These are phyloP conservation scores for Chimonanthus praecox DNA, from an alignment of 164 flowering plant genomes.

Conservation along the genomic window DNA sequence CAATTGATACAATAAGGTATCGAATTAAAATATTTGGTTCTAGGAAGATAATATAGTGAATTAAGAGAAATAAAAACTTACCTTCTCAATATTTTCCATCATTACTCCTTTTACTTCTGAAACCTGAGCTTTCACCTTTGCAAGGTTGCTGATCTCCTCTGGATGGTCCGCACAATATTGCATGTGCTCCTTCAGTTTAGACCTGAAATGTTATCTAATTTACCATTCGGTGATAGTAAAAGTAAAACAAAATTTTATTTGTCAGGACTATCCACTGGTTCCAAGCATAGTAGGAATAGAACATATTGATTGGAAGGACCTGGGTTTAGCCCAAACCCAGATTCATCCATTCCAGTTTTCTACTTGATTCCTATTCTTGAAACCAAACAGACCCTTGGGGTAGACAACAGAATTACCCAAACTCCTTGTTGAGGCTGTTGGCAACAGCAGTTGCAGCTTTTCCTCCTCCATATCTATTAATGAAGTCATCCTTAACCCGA, in stretches of 20 bases:
- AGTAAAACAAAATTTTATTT: too few species aligned
- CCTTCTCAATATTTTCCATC: slow-evolving; percentile 98
- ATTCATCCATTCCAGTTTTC: background rate
- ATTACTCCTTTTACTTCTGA: slow-evolving; percentile 92
- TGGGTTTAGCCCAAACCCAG: too few species aligned
- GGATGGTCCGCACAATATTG: slow-evolving; percentile 85
- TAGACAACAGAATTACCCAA: slow-evolving; percentile 29
- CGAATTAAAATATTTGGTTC: background rate
- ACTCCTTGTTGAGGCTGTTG: slow-evolving; percentile 42
- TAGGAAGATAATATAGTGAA: background rate
- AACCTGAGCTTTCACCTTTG: slow-evolving; percentile 90
- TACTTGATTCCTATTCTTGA: background rate
- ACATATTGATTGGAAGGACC: too few species aligned
- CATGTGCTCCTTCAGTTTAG: slow-evolving; percentile 89
- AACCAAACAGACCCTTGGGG: background rate
- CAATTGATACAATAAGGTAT: background rate
- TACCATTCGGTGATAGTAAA: background rate
- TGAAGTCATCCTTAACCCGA: slow-evolving; percentile 46
- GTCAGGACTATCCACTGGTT: too few species aligned
- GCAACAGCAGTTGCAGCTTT: slow-evolving; percentile 50
- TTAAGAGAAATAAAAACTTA: slow-evolving; percentile 5
- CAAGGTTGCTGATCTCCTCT: slow-evolving; percentile 78
- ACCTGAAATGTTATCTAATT: slow-evolving; percentile 25
- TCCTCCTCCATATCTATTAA: slow-evolving; percentile 51
- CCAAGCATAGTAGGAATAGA: too few species aligned